Evolutionary conservation across 495 filamentous ascomycete genomes (phyloP), one percentile per base, ranked within the genome.

Genomic region (Podospora didyma): DNA sequence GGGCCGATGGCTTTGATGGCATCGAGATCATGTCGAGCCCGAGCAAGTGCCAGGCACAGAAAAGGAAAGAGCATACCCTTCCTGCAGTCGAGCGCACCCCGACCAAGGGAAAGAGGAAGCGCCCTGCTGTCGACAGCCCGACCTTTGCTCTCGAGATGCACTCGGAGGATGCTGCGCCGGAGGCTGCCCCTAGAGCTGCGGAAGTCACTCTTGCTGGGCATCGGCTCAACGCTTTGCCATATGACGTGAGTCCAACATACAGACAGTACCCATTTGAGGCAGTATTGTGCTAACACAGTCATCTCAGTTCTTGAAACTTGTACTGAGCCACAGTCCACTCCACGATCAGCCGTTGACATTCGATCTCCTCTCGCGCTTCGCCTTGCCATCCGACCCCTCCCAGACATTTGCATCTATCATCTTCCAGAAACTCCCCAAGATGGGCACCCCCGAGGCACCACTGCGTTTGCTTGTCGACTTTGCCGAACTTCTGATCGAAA

Each of bases 1-100:
- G 77, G 22, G 67, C 73, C 12, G 80, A 83, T 57, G 80, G 80
- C 0, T 83, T 83, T 50, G 78, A 82, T 47, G 77, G 79, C 42
- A 68, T 79, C 20, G 80, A 83, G 62, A 69, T 80, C 31, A 57
- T 71, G 11, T 58, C 54, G 7, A 80, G 77, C 42, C 77, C 76
- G 0, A 74, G 66, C 54, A 76, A 76, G 54, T 57, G 60, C 3
- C 67, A 65, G 22, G 68, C 67, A 2, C 62, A 70, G 39, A 65
- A 71, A 48, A 55, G 63, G 20, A 73, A 67, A 48, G 70, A 70
- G 44, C 39, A 51, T 0, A 69, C 73, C 6, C 67, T 69, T 16
- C 65, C 73, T 9, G 49, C 73, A 10, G 57, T 51, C 7, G 77
- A 78, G 54, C 71, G 74, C 51, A 80, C 76, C 3, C 76, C 78